Evolutionary conservation across 2,329 filamentous ascomycete genomes (phyloP).

Genomic region (Lachnum nothofagi): DNA sequence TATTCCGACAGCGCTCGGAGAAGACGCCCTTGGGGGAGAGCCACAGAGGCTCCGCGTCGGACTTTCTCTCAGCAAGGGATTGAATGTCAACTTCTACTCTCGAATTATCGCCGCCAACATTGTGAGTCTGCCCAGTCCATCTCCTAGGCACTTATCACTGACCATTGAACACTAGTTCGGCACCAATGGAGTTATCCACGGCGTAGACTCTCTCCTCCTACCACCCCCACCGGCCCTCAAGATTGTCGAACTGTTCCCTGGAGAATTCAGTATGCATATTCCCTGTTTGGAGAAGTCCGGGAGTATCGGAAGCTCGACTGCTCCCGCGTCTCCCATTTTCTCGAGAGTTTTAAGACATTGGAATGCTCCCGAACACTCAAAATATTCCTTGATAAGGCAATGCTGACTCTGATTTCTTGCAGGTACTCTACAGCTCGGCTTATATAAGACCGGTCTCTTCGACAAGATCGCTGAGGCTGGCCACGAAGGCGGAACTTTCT

Average conservation of each 20-base stretch:
- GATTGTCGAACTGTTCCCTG: conserved; percentile 61
- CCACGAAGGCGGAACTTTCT: conserved; percentile 65
- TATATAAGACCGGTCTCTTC: conserved; percentile 67
- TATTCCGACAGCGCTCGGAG: conserved; percentile 62
- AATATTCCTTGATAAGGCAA: too few relatives aligned
- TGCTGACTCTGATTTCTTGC: too few relatives aligned
- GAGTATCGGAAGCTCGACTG: too few relatives aligned
- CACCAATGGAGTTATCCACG: conserved; percentile 78
- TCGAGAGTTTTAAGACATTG: too few relatives aligned
- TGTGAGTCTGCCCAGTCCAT: conserved; percentile 40
- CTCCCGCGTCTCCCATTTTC: too few relatives aligned
- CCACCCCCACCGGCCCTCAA: conserved; percentile 63
- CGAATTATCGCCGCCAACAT: conserved; percentile 66
- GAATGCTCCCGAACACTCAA: too few relatives aligned
- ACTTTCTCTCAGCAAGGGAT: conserved; percentile 52
- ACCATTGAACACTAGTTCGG: conserved; percentile 46
- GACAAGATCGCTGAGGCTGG: conserved; percentile 51
- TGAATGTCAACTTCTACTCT: conserved; percentile 73
- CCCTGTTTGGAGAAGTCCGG: too few relatives aligned
- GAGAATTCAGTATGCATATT: conserved; percentile 74
- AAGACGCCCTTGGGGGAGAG: conserved; percentile 54
- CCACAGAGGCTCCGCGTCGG: conserved; percentile 70
- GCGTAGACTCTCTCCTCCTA: conserved; percentile 66
- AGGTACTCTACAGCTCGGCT: conserved; percentile 69
- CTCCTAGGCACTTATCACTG: background rate